Conservation (phyloP, 495 filamentous ascomycete species). For the Lepidopterella palustris region DNA sequence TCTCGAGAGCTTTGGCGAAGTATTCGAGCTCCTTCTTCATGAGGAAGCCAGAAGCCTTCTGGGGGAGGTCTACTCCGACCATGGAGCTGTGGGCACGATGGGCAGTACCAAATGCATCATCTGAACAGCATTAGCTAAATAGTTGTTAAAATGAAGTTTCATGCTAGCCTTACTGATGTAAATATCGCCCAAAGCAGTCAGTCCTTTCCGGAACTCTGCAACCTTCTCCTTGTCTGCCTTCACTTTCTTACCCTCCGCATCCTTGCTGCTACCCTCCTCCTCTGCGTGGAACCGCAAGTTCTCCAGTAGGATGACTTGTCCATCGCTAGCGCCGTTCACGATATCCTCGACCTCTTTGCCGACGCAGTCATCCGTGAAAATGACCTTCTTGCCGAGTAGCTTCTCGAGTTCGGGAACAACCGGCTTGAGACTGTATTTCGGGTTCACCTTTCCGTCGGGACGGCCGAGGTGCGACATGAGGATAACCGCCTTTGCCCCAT, state of each 20-base stretch:
- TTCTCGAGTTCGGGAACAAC: slow-evolving; percentile 89
- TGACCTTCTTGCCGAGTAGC: slow-evolving; percentile 71
- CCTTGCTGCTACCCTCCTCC: slow-evolving; percentile 93
- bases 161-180: slow-evolving; percentile 75
- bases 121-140: slow-evolving; percentile 40
- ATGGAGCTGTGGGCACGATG: slow-evolving; percentile 98
- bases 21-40: slow-evolving; percentile 99
- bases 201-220: slow-evolving; percentile 84
- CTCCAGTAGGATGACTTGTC: slow-evolving; percentile 86
- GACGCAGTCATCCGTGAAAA: slow-evolving; percentile 87
- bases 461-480: slow-evolving; percentile 99
- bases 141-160: background rate
- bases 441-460: slow-evolving; percentile 79
- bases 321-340: slow-evolving; percentile 75
- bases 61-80: slow-evolving; percentile 91
- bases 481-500: slow-evolving; percentile 90
- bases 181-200: slow-evolving; percentile 91
- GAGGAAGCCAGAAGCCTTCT: slow-evolving; percentile 94
- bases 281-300: slow-evolving; percentile 97
- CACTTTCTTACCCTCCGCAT: slow-evolving; percentile 89
- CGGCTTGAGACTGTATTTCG: slow-evolving; percentile 91
- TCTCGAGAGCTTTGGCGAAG: slow-evolving; percentile 95
- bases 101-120: slow-evolving; percentile 97
- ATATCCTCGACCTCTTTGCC: slow-evolving; percentile 81
- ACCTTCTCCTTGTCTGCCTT: slow-evolving; percentile 94